Evolutionary conservation across 352 stramenopile species (phyloP).

Genomic region (Globisporangium acanthophoron): DNA sequence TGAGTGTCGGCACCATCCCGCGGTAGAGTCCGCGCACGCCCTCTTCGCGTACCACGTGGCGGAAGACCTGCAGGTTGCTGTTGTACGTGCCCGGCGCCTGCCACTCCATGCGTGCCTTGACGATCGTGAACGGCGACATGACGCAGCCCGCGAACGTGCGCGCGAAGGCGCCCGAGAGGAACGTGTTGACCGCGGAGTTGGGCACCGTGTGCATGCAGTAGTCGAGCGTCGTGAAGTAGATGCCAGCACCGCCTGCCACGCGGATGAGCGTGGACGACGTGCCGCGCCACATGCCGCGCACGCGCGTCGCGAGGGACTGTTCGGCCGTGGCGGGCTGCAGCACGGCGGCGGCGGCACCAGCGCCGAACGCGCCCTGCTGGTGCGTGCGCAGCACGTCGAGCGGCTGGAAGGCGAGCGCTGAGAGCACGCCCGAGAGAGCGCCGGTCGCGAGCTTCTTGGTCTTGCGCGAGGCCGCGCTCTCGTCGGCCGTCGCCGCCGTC

Average conservation of each 20-base stretch:
- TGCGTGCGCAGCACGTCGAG: constrained; percentile 82
- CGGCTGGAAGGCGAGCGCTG: constrained; percentile 79
- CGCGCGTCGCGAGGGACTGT: constrained; percentile 15
- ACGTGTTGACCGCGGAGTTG: constrained; percentile 62
- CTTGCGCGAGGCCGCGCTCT: constrained; percentile 26
- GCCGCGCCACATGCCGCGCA: constrained; percentile 79
- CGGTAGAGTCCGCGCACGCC: constrained; percentile 77
- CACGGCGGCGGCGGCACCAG: background rate
- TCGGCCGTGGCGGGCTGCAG: constrained; percentile 1
- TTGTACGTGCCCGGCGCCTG: constrained; percentile 51
- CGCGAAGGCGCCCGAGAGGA: constrained; percentile 76
- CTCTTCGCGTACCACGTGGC: constrained; percentile 58
- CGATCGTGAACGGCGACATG: constrained; percentile 82
- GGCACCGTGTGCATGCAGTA: constrained; percentile 53
- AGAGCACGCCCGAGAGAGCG: constrained; percentile 71
- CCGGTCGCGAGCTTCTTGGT: constrained; percentile 70
- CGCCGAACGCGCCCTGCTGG: constrained; percentile 74
- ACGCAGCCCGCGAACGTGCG: constrained; percentile 77
- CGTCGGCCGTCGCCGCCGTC: constrained; percentile 1
- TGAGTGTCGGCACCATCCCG: constrained; percentile 78
- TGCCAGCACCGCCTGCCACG: constrained; percentile 68
- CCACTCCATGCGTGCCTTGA: constrained; percentile 87
- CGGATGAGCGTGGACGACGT: constrained; percentile 77
- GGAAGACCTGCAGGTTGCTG: constrained; percentile 61
- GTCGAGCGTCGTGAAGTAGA: constrained; percentile 84